Base-by-base conservation (phyloP, 2,329 filamentous ascomycete genomes). In the Diaporthe australafricana region DNA sequence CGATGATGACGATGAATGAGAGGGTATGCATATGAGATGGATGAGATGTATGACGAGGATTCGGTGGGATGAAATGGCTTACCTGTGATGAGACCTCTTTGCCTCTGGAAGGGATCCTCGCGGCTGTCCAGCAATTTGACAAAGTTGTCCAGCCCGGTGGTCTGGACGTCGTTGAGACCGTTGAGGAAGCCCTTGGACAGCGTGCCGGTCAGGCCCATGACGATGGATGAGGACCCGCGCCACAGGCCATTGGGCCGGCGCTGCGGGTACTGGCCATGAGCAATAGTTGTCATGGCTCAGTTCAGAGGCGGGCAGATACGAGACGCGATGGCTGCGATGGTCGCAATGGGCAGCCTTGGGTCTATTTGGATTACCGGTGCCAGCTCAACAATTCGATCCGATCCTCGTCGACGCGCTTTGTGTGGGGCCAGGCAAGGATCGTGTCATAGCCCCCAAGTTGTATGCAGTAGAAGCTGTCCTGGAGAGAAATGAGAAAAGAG, bases 31-130 rank as follows among this genome's bases (percentile, higher is more conserved):
- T 30, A 35, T 35, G 52, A n/a, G 30, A 16, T 22, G 12, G 16
- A 35, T 35, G 52, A n/a, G 30, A 16, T 22, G 12, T 8, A 32
- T 47, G 38, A 32, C 8, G 27, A n/a, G 42, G 8, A 8, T 17
- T 27, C n/a, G 14, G n/a, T 22, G 62, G 48, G 70, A 22, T 22
- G 32, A 17, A 1, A 14, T 55, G 55, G 76, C 85, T 73, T 84
- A 94, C 93, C 94, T 75, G 96, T 98, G 73, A 98, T 87, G 73
- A 98, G 87, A 22, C 96, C 96, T 77, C 91, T 89, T 71, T 92
- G 85, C 75, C 94, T 90, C 65, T 86, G 87, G 52, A 89, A 87
- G 4, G 90, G 84, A 80, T 95, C 88, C 76, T 87, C 86, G 73
- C 96, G 89, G 75, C 89, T 87, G 77, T 98, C 95, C 47, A 98